Evolutionary conservation across 306 rosid species (phyloP), one percentile per base, ranked within the genome.

Genomic region (Acacia acuminata): DNA sequence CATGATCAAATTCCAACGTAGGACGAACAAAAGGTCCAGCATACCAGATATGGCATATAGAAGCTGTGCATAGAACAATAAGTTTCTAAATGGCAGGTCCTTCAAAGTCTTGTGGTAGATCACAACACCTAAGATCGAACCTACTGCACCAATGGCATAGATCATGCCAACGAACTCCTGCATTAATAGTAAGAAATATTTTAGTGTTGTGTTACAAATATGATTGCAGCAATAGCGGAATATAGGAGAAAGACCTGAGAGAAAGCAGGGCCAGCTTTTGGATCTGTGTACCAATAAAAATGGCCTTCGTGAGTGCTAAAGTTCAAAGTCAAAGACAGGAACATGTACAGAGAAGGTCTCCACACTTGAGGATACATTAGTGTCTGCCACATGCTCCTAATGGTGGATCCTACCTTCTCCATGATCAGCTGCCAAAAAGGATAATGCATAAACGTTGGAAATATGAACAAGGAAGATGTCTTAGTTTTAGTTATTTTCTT

Each of bases 271-370:
- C 97, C 97, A 0, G 91, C 93, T 85, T 87, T 90, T 55, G 91
- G 50, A 77, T 93, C 94, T 2, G 97, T 93, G 72, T 93, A 91
- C 97, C 97, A 93, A 71, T 91, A 93, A 77, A 93, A 93, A 56
- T 87, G 88, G 30, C 97, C 97, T 83, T 93, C 96, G 19, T 91
- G 97, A 58, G 91, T 91, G 67, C 87, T 87, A 36, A 90, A 75
- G 69, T 82, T 87, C 16, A 93, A 90, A 77, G 93, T 86, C 78
- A 91, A 68, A 67, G 94, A 78, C 27, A 93, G 89, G 84, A 84
- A 91, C 86, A 93, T 90, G 85, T 76, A 93, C 0, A 93, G 92
- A 10, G 97, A 84, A 30, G 97, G 93, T 81, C 80, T 91, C 96
- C 96, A 93, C 81, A 90, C 97, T 74, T 91, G 94, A 58, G 96